These are phyloP conservation scores for Oemleria cerasiformis DNA, from an alignment of 306 rosid genomes.

Conservation along the genomic window DNA sequence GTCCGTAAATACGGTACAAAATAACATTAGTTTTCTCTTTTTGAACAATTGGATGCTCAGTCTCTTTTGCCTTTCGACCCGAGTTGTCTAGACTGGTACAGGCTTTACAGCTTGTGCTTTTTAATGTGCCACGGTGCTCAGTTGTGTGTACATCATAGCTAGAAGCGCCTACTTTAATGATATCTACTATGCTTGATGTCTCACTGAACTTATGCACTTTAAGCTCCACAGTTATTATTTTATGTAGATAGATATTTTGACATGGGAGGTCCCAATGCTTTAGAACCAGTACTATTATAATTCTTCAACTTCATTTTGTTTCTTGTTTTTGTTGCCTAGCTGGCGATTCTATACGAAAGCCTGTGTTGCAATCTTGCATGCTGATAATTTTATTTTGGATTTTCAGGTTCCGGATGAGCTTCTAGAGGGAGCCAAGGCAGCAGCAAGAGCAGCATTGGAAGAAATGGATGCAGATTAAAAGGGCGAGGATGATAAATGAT, in stretches of 20 bases:
- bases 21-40: neutral
- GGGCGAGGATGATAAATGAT: neutral
- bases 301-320: neutral
- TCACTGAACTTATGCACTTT: neutral
- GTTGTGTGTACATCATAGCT: neutral
- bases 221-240: neutral
- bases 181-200: neutral
- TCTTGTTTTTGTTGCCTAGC: neutral
- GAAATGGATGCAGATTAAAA: conserved; percentile 94
- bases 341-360: neutral
- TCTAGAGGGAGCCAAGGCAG: conserved; percentile 78
- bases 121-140: neutral
- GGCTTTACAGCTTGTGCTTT: neutral
- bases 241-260: neutral
- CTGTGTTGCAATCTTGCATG: neutral
- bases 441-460: conserved; percentile 91
- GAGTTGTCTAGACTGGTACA: neutral
- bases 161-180: neutral
- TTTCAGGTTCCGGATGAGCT: conserved; percentile 80
- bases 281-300: neutral
- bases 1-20: neutral
- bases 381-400: neutral
- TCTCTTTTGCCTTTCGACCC: neutral
- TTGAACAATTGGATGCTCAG: neutral
- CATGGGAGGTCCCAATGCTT: neutral